Base-by-base conservation (phyloP, 2,329 filamentous ascomycete species). In the Ascochyta rabiei region DNA sequence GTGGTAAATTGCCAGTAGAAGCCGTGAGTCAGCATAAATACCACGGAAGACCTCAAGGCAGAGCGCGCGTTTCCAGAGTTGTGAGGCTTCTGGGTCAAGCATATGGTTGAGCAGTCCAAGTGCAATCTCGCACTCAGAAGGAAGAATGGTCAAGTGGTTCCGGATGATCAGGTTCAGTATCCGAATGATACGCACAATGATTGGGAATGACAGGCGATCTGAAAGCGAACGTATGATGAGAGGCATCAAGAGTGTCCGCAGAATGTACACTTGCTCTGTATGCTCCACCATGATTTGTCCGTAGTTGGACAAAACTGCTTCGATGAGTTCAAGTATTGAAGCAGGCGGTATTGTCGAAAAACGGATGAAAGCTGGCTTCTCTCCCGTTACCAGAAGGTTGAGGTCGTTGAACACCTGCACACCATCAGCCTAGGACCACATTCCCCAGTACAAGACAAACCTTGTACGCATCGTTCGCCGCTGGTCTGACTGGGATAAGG, bases 41-140 rank as follows among this genome's bases (percentile, higher is more conserved):
- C 89, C 89, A 51, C 90, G 85, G 65, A 97, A 91, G 0, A 97
- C 85, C 70, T 99, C 95, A 84, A 99, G 90, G 59, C 91, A 96
- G 6, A 98, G 76, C 0, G 91, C 88, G 53, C 93, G 84, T 73
- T 93, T 97, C 95, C 96, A 99, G 4, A 87, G 69, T 0, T 86
- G 81, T 2, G 88, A 86, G 13, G 80, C 79, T 60, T 98, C 95
- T 45, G 93, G 90, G 68, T 99, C 95, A 13, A 98, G 82, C 59
- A 96, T 84, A 60, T 96, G 89, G 2, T 90, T 96, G 38, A 98
- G 77, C 19, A 96, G 82, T 13, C 89, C 87, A 16, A 98, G 79
- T 0, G 90, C 89, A 67, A 93, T 89, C 45, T 93, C 90, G 57
- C 91, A 93, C 74, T 98, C 92, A 4, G 84, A 81, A 2, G 88